These are phyloP conservation scores for Dioscorea zingiberensis DNA, from an alignment of 106 monocot genomes.

Conservation along the genomic window DNA sequence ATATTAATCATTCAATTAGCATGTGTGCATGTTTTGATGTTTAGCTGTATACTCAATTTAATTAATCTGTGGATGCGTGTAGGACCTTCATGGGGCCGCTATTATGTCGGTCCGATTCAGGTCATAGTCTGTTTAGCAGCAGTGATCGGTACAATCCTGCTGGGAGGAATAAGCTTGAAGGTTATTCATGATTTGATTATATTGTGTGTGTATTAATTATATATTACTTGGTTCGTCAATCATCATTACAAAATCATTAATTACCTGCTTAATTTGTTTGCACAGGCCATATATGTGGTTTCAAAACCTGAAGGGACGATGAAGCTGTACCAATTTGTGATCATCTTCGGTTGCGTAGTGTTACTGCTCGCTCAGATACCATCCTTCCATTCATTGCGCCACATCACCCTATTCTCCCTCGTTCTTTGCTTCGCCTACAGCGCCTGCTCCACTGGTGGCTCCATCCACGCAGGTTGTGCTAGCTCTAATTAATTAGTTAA, in stretches of 20 bases:
- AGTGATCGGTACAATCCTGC: constrained; percentile 52
- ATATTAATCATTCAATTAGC: too few species aligned
- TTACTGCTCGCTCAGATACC: constrained; percentile 4
- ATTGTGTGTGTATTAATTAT: neutral
- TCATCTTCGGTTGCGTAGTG: neutral
- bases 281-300: neutral
- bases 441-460: constrained; percentile 10
- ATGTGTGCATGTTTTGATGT: too few species aligned
- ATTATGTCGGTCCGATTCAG: constrained; percentile 73
- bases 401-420: constrained; percentile 2
- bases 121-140: constrained; percentile 73
- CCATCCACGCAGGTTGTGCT: constrained; percentile 8
- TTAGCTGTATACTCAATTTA: neutral
- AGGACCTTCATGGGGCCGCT: constrained; percentile 56
- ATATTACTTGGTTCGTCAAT: neutral
- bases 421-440: neutral
- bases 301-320: constrained; percentile 1
- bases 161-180: constrained; percentile 85
- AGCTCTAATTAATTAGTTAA: neutral
- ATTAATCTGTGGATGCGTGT: neutral
- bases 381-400: neutral
- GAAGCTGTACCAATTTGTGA: constrained; percentile 4
- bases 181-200: constrained; percentile 14
- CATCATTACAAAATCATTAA: neutral
- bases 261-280: neutral